These are phyloP conservation scores for Ailanthus altissimus DNA, from an alignment of 345 rosid genomes.

Conservation along the genomic window DNA sequence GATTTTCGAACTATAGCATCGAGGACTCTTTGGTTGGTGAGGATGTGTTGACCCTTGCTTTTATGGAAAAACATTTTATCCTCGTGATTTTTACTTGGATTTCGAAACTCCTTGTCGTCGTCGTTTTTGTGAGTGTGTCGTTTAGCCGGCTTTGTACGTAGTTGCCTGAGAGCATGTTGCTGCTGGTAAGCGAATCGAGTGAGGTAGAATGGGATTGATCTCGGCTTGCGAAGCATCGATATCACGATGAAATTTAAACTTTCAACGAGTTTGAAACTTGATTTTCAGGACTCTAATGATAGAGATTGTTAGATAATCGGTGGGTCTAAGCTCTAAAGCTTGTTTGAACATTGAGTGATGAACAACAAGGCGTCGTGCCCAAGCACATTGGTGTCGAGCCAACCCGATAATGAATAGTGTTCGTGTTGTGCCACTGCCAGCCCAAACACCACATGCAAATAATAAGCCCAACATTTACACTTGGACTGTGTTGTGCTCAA, in stretches of 20 bases:
- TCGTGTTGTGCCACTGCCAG: too few species aligned
- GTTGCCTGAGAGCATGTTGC: constrained; percentile 22
- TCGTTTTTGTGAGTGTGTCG: constrained; percentile 15
- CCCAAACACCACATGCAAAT: too few species aligned
- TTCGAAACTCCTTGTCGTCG: neutral
- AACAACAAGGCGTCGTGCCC: too few species aligned
- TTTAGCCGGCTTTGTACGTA: constrained; percentile 29
- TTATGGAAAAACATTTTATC: constrained; percentile 49
- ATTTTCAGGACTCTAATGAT: neutral
- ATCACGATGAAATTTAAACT: neutral
- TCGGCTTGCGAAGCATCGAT: constrained; percentile 20
- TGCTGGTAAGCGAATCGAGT: constrained; percentile 23
- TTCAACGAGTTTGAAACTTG: neutral
- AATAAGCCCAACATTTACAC: too few species aligned
- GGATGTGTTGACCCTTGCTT: constrained; percentile 94
- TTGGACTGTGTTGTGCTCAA: too few species aligned
- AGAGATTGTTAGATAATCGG: neutral
- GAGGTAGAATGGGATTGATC: constrained; percentile 19
- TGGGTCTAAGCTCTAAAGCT: too few species aligned
- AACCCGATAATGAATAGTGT: too few species aligned
- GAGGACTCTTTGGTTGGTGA: constrained; percentile 73
- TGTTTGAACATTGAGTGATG: too few species aligned
- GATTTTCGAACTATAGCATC: constrained; percentile 70
- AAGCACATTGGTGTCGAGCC: too few species aligned
- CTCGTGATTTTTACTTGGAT: constrained; percentile 28